Evolutionary conservation across 192 early-diverging fungal species (phyloP), one percentile per base, ranked within the genome.

Genomic region (Chytriomyces sp.): DNA sequence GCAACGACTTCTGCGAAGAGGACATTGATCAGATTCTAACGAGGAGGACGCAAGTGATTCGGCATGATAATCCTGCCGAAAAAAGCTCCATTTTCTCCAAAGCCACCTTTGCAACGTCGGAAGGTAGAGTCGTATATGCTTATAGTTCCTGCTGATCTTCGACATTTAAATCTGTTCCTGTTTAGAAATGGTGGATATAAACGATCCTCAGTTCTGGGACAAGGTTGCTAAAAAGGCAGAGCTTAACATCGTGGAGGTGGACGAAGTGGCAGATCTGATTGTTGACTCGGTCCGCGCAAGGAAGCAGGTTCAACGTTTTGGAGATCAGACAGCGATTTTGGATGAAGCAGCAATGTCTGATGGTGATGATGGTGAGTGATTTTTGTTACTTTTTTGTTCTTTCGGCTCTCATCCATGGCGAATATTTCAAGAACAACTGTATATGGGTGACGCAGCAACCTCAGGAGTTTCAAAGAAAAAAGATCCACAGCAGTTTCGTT

Each of bases 121-220:
- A 77, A 72, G 76, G 76, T 77, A 46, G n/a, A 16, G 46, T 47
- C 4, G 48, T 4, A 26, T 64, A 64, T 64, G 10, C 11, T 20
- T 64, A 64, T 64, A 23, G 18, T 1, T 59, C 20, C 18, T 75
- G 66, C 23, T 67, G 69, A 47, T 80, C 35, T 18, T 57, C 61
- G 18, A n/a, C 5, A n/a, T 61, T 35, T 13, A 67, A 75, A 45
- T 26, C 44, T 18, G 16, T 45, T 67, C n/a, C 2, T 57, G 18
- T 75, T 76, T 66, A 59, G 84, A 81, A 50, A 86, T 89, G 64
- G 87, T 95, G 1, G 92, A 94, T 64, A 82, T 95, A 9, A 89
- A 95, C 71, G 94, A 95, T 77, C 93, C 94, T 28, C 86, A 94
- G 66, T 95, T 95, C 79, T 95, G 94, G 94, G 93, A 94, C 72